A percentile compares a stretch with the other conserved stretches of the same genome.
Evolutionary conservation across 1,284 basidiomycete species (phyloP).

Genomic region (Ceratobasidium papillatum): DNA sequence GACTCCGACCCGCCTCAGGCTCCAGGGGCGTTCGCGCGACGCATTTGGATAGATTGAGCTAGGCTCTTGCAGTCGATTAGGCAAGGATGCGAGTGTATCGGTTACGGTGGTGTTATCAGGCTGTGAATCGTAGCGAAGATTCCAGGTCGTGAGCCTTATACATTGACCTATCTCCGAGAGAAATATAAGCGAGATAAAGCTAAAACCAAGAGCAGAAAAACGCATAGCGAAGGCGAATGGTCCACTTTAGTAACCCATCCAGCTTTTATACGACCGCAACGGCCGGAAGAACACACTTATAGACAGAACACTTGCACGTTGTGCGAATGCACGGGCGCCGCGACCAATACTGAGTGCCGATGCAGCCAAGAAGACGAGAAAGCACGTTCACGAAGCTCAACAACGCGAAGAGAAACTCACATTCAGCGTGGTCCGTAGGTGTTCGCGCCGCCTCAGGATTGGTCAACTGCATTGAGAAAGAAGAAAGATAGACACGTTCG

Average conservation of each 20-base stretch:
- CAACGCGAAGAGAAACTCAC: not conserved
- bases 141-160: conserved; percentile 62
- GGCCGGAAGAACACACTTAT: not conserved
- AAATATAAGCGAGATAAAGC: not conserved
- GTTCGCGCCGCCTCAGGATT: not conserved
- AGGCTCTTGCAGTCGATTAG: conserved; percentile 56
- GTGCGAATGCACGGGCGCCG: no score
- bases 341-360: not conserved
- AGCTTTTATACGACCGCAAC: not conserved
- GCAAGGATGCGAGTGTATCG: conserved; percentile 59
- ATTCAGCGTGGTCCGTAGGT: not conserved
- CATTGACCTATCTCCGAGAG: not conserved
- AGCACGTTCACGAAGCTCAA: not conserved
- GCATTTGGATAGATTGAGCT: conserved; percentile 50
- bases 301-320: no score
- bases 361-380: not conserved
- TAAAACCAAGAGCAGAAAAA: not conserved
- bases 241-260: not conserved
- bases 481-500: not conserved
- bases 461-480: not conserved
- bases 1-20: conserved; percentile 59
- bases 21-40: conserved; percentile 61
- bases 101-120: conserved; percentile 62
- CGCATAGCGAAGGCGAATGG: not conserved
- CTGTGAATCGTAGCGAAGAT: conserved; percentile 64